A percentile compares a stretch with the other conserved stretches of the same genome.
Evolutionary conservation across 805 yeast genomes (phyloP).

Genomic region (Jamesozyma lodderae): DNA sequence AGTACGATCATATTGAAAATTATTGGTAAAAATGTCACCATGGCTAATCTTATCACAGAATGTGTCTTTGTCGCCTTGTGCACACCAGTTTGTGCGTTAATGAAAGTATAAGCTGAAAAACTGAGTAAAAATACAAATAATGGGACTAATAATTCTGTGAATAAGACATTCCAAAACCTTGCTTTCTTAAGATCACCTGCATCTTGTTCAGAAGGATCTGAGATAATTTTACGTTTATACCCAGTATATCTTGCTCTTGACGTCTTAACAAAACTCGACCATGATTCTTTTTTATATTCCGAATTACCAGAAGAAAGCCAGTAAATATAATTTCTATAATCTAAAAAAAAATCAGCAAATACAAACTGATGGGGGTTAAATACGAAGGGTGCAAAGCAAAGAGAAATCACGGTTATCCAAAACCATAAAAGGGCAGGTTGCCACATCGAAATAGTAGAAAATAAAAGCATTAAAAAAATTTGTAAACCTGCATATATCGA

Average conservation of each 20-base stretch:
- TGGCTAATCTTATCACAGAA: slow-evolving; percentile 51
- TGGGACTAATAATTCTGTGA: slow-evolving; percentile 75
- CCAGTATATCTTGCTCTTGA: slow-evolving; percentile 89
- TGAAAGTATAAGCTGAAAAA: slow-evolving; percentile 65
- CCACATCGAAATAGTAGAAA: slow-evolving; percentile 77
- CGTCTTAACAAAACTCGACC: slow-evolving; percentile 68
- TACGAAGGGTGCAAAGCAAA: slow-evolving; percentile 62
- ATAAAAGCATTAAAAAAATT: slow-evolving; percentile 57
- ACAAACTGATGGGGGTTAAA: slow-evolving; percentile 74
- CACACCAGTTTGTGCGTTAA: slow-evolving; percentile 85
- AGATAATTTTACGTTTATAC: slow-evolving; percentile 63
- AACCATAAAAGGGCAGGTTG: slow-evolving; percentile 65
- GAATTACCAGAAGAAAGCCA: slow-evolving; percentile 82
- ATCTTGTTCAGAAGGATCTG: slow-evolving; percentile 55
- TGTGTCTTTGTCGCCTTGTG: slow-evolving; percentile 39
- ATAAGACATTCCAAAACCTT: slow-evolving; percentile 62
- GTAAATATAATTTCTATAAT: slow-evolving; percentile 50
- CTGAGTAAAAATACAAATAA: slow-evolving; percentile 58
- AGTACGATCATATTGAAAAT: slow-evolving; percentile 29
- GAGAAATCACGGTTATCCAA: slow-evolving; percentile 60
- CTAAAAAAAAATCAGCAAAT: slow-evolving; percentile 60
- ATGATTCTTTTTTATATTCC: slow-evolving; percentile 57
- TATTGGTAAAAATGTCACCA: slow-evolving; percentile 46
- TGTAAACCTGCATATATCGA: slow-evolving; percentile 75
- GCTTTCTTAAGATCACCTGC: slow-evolving; percentile 67